Conservation (phyloP, 179 eudicot species). For the Patellifolia procumbens region DNA sequence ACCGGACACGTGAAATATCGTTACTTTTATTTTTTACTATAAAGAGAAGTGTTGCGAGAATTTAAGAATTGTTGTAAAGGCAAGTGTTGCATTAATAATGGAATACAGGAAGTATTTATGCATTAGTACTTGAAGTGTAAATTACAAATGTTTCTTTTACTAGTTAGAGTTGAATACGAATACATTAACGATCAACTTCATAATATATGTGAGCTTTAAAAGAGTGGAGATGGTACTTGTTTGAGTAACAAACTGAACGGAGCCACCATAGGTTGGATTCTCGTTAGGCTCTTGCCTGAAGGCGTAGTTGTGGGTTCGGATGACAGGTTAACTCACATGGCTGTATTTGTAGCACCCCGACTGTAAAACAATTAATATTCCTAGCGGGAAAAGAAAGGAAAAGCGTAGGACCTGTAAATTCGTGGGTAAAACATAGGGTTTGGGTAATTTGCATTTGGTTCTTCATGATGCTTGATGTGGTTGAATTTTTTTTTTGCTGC, state of each 20-base stretch:
- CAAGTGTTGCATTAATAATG: too few relatives aligned
- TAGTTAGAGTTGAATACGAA: too few relatives aligned
- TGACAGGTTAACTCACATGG: background rate
- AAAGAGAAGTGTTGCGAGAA: too few relatives aligned
- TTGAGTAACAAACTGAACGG: background rate
- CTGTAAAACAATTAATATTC: background rate
- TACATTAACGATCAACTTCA: too few relatives aligned
- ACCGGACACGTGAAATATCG: too few relatives aligned
- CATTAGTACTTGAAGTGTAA: too few relatives aligned
- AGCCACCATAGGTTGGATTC: too few relatives aligned
- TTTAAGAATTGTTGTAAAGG: too few relatives aligned
- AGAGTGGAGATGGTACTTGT: background rate
- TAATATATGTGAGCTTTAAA: too few relatives aligned
- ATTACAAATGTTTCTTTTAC: too few relatives aligned
- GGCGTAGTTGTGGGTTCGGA: background rate
- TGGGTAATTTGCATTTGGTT: background rate
- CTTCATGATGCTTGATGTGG: background rate
- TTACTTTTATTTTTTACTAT: too few relatives aligned
- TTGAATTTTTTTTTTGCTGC: background rate
- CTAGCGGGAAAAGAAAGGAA: background rate
- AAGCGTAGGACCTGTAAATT: background rate
- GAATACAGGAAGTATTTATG: too few relatives aligned
- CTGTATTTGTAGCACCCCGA: background rate
- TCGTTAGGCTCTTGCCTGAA: background rate
- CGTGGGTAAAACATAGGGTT: background rate